phyloP scores from a whole-genome alignment of 2,329 filamentous ascomycete genomes.

The Akanthomyces uredinophilus region DNA sequence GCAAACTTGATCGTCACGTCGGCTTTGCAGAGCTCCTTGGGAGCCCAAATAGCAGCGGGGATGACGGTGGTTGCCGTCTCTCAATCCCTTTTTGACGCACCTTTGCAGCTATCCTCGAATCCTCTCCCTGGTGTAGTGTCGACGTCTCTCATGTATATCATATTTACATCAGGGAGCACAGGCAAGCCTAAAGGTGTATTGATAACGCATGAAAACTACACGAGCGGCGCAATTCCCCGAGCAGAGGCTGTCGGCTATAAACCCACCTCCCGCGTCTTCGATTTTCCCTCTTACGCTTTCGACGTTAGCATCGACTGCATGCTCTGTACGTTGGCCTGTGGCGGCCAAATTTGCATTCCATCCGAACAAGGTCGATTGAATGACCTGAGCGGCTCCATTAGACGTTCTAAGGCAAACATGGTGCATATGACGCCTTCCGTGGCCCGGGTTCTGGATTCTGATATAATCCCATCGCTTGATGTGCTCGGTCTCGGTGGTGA shows the following conservation, averaged over 20 bases:
- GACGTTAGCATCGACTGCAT: conserved; percentile 52
- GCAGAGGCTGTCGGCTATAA: conserved; percentile 38
- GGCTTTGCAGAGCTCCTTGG: conserved; percentile 32
- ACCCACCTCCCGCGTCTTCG: conserved; percentile 37
- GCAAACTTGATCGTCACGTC: conserved; percentile 38
- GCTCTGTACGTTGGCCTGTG: conserved; percentile 46
- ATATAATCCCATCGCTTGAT: conserved; percentile 41
- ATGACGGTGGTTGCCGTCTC: conserved; percentile 32
- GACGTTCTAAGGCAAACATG: conserved; percentile 41
- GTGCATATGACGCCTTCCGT: conserved; percentile 48
- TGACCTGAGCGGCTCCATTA: conserved; percentile 41
- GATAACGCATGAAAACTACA: conserved; percentile 42
- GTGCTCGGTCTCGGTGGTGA: conserved; percentile 47
- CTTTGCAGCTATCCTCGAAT: conserved; percentile 17
- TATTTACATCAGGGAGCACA: conserved; percentile 62
- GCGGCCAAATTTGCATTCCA: conserved; percentile 49
- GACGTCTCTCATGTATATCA: conserved; percentile 45
- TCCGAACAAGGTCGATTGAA: conserved; percentile 51
- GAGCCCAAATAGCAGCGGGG: conserved; percentile 31
- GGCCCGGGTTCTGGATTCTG: conserved; percentile 40
- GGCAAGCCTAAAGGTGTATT: conserved; percentile 60
- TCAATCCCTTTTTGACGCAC: conserved; percentile 22
- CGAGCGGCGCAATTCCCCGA: conserved; percentile 40
- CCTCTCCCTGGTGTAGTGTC: conserved; percentile 36
- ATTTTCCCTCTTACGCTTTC: conserved; percentile 50